These are phyloP conservation scores for Paxillus rubicundulus DNA, from an alignment of 768 basidiomycete genomes.

Conservation along the genomic window DNA sequence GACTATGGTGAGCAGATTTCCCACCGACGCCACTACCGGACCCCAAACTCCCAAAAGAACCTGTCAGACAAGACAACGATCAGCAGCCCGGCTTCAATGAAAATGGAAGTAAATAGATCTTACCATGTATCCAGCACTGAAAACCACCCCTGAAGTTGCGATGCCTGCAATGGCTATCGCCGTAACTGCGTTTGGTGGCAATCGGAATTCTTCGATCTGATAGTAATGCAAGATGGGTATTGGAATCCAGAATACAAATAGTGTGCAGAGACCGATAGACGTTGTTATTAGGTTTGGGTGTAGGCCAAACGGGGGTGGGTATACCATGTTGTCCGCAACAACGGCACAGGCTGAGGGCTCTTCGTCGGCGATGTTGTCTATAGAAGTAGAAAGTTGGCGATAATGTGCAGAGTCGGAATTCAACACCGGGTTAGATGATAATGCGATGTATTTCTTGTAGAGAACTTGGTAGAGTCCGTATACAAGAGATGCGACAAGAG, in stretches of 20 bases:
- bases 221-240: constrained; percentile 70
- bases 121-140: constrained; percentile 88
- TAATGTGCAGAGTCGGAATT: constrained; percentile 41
- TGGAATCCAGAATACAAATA: constrained; percentile 74
- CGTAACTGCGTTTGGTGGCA: constrained; percentile 52
- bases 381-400: constrained; percentile 40
- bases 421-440: constrained; percentile 62
- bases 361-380: constrained; percentile 29
- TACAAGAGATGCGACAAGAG: constrained; percentile 65
- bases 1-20: constrained; percentile 92
- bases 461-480: constrained; percentile 82
- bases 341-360: constrained; percentile 10
- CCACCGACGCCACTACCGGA: constrained; percentile 83
- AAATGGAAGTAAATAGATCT: constrained; percentile 8
- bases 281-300: constrained; percentile 82
- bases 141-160: constrained; percentile 66
- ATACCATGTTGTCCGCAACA: constrained; percentile 35
- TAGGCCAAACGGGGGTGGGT: constrained; percentile 77
- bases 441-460: constrained; percentile 76
- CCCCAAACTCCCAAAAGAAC: constrained; percentile 84
- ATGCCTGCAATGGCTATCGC: constrained; percentile 63
- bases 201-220: constrained; percentile 62
- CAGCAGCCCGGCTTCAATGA: not conserved
- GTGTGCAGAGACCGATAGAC: constrained; percentile 74
- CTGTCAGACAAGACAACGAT: constrained; percentile 37